Conservation (phyloP, 169 alveolate genomes). For the Eimeria nieschulzi region DNA sequence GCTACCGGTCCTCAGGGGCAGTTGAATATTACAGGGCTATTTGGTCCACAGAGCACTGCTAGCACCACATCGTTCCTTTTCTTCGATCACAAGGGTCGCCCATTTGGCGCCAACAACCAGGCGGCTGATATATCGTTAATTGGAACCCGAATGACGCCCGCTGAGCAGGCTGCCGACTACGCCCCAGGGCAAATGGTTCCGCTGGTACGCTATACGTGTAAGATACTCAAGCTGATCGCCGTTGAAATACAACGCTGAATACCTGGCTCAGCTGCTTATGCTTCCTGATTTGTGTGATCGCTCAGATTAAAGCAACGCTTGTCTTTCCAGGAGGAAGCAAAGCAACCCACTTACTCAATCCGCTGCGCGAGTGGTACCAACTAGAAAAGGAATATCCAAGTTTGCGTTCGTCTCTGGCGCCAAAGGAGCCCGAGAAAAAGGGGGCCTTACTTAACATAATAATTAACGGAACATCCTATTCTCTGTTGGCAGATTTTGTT, state of each 20-base stretch:
- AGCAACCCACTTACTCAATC: slow-evolving; percentile 28
- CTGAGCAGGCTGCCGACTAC: slow-evolving; percentile 32
- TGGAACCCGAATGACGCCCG: slow-evolving; percentile 50
- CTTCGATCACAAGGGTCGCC: slow-evolving; percentile 42
- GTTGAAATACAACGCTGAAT: no score
- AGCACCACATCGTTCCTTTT: slow-evolving; percentile 12
- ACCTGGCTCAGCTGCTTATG: no score
- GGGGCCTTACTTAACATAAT: slow-evolving; percentile 42
- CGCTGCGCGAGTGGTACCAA: slow-evolving; percentile 47
- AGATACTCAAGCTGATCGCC: neutral
- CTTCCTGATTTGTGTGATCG: neutral
- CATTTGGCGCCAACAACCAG: slow-evolving; percentile 41
- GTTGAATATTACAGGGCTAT: slow-evolving; percentile 20
- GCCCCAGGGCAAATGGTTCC: slow-evolving; percentile 56
- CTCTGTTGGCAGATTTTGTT: slow-evolving; percentile 43
- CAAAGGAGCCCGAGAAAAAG: slow-evolving; percentile 48
- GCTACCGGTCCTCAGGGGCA: slow-evolving; percentile 49
- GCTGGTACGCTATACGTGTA: slow-evolving; percentile 33
- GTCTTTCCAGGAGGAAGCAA: slow-evolving; percentile 48
- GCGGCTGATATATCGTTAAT: slow-evolving; percentile 22
- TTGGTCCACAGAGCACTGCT: slow-evolving; percentile 52
- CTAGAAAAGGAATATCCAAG: slow-evolving; percentile 27
- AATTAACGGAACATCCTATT: slow-evolving; percentile 47
- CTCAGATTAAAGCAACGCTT: slow-evolving; percentile 22
- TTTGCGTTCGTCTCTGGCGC: slow-evolving; percentile 47